Evolutionary conservation across 352 stramenopile species (phyloP).

Genomic region (Phytophthora citricola): DNA sequence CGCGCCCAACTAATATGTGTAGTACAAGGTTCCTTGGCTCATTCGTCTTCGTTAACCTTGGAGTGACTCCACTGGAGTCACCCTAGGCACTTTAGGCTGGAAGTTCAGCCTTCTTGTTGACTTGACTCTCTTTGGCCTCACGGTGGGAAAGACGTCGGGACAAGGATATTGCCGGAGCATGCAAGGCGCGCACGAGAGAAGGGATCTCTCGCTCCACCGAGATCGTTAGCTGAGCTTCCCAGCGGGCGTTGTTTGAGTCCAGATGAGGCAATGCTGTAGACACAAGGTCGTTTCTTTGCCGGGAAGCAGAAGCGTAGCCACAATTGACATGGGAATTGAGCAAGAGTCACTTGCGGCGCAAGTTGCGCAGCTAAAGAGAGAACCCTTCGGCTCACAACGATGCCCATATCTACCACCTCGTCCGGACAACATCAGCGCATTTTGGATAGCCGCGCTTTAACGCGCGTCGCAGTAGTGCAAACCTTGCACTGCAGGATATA

Average conservation of each 20-base stretch:
- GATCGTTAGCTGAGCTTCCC: not conserved
- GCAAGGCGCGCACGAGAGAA: not conserved
- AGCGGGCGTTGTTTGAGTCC: too few species aligned
- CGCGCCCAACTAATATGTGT: too few species aligned
- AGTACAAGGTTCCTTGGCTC: too few species aligned
- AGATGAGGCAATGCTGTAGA: too few species aligned
- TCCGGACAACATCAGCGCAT: not conserved
- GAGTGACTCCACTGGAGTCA: not conserved
- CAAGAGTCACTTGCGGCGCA: too few species aligned
- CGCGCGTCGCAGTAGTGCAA: too few species aligned
- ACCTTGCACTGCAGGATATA: too few species aligned
- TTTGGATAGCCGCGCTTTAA: not conserved
- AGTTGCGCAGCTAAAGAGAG: not conserved
- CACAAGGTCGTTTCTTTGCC: too few species aligned
- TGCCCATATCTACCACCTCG: not conserved
- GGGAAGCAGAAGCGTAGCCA: too few species aligned
- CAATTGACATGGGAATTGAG: too few species aligned
- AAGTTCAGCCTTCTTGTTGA: not conserved
- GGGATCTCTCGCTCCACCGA: slow-evolving; percentile 17
- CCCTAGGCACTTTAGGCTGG: too few species aligned
- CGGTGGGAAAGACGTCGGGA: slow-evolving; percentile 11
- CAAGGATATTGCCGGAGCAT: slow-evolving; percentile 17
- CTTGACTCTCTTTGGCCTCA: slow-evolving; percentile 20
- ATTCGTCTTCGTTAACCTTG: too few species aligned
- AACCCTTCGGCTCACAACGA: not conserved